phyloP scores from a whole-genome alignment of 1,139 yeast genomes.

The Lizanozyma gosingica region DNA sequence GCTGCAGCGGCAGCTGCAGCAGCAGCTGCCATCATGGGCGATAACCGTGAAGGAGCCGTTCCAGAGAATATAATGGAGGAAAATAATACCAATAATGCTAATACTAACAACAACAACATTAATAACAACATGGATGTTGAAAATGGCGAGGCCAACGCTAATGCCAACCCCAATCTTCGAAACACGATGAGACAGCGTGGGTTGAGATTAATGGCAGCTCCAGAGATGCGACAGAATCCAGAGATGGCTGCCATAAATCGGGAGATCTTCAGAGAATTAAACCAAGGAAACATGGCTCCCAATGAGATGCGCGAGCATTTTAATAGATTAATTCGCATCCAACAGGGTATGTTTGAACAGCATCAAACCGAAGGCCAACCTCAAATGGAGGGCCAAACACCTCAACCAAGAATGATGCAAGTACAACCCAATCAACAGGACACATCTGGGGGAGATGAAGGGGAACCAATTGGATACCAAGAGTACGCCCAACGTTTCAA shows the following conservation, averaged over 20 bases:
- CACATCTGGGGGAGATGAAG: background rate
- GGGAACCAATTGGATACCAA: background rate
- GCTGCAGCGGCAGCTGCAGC: background rate
- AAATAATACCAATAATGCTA: background rate
- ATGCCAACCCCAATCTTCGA: slow-evolving; percentile 4
- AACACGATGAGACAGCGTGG: slow-evolving; percentile 28
- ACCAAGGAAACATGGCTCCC: slow-evolving; percentile 25
- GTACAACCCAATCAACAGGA: background rate
- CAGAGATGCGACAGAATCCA: slow-evolving; percentile 8
- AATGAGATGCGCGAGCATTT: slow-evolving; percentile 34
- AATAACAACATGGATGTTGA: slow-evolving; percentile 2
- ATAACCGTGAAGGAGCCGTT: background rate
- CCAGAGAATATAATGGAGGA: background rate
- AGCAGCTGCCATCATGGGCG: background rate
- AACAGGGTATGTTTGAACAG: slow-evolving; percentile 2
- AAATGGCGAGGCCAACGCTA: slow-evolving; percentile 16
- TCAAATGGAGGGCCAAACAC: background rate
- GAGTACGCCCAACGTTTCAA: background rate
- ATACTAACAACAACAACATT: background rate
- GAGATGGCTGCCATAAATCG: slow-evolving; percentile 25
- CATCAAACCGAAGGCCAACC: slow-evolving; percentile 5
- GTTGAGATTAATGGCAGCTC: slow-evolving; percentile 17
- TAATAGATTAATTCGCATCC: slow-evolving; percentile 21
- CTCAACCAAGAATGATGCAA: background rate
- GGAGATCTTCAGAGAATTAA: slow-evolving; percentile 26